A percentile compares a stretch with the other conserved stretches of the same genome.
phyloP scores from a whole-genome alignment of 192 early-diverging fungal genomes.

The Backusella tuberculispora region DNA sequence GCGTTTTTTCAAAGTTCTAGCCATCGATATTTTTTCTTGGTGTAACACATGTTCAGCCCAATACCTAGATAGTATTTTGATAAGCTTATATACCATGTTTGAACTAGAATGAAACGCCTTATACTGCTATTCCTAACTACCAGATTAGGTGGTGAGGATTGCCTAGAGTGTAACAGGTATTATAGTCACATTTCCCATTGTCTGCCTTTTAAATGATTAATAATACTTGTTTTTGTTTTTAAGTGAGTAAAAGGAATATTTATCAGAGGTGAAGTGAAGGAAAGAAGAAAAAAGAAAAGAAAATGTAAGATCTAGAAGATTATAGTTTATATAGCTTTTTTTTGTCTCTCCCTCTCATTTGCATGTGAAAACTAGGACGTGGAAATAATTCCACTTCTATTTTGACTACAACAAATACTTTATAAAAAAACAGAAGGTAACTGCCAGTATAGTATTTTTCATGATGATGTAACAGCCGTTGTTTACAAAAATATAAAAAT shows the following conservation, averaged over 20 bases:
- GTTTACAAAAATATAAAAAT: constrained; percentile 7
- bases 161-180: neutral
- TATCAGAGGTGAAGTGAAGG: neutral
- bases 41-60: constrained; percentile 8
- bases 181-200: constrained; percentile 2
- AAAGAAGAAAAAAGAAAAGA: neutral
- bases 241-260: neutral
- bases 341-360: constrained; percentile 4
- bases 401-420: neutral
- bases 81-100: constrained; percentile 13
- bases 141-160: neutral
- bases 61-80: constrained; percentile 7
- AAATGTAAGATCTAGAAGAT: neutral
- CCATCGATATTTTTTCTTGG: constrained; percentile 1
- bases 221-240: neutral
- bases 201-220: constrained; percentile 8
- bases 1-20: constrained; percentile 6
- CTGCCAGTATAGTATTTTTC: neutral
- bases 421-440: neutral
- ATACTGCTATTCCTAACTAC: neutral
- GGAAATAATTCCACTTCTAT: constrained; percentile 9
- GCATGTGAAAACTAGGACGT: constrained; percentile 16
- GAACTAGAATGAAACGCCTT: constrained; percentile 16
- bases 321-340: constrained; percentile 9
- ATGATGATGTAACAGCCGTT: constrained; percentile 1